Conservation (phyloP, 2,329 filamentous ascomycete species). For the Cladosporium sp. region DNA sequence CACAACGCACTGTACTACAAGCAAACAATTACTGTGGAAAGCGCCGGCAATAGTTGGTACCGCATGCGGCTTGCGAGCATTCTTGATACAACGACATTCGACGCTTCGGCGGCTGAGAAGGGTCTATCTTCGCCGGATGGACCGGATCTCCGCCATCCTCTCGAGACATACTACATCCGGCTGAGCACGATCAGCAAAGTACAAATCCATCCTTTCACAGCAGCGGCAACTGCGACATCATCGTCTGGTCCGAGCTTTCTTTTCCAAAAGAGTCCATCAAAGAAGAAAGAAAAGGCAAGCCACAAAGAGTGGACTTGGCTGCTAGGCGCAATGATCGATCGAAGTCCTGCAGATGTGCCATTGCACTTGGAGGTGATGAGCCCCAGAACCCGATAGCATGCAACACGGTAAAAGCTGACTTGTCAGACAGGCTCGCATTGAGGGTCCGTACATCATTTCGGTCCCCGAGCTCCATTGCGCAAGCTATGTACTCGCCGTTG, state of each 20-base stretch:
- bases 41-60: neutral
- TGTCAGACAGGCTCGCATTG: neutral
- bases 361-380: neutral
- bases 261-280: neutral
- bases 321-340: neutral
- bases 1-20: neutral
- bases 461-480: neutral
- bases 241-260: neutral
- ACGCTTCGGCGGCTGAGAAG: neutral
- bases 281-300: neutral
- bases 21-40: neutral
- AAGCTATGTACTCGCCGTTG: neutral
- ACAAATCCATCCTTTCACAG: neutral
- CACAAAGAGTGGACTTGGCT: neutral
- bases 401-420: neutral
- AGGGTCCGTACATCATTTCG: neutral
- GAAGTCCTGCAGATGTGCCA: neutral
- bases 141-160: neutral
- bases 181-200: neutral
- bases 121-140: neutral
- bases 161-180: neutral
- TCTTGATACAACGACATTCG: neutral
- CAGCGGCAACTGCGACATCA: neutral
- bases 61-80: neutral
- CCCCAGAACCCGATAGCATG: neutral